Evolutionary conservation across 1,284 basidiomycete genomes (phyloP), one percentile per base, ranked within the genome.

Genomic region (Rugosomyces carneus): DNA sequence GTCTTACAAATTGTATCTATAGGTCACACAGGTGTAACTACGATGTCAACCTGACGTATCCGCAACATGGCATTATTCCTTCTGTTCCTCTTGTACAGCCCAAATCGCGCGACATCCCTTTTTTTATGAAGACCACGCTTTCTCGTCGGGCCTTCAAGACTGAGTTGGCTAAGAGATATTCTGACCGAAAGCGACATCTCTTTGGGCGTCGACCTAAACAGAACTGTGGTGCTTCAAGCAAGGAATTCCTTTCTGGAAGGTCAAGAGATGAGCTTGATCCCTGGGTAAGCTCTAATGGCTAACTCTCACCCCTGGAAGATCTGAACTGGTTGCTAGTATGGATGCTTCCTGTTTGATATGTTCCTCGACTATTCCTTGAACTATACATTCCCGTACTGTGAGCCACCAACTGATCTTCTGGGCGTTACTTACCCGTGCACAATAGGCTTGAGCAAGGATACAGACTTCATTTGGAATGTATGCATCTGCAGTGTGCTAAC

Each of bases 41-140:
- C 56, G 70, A 87, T 57, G 59, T 88, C 26, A 82, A 80, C 57
- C 64, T 88, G 8, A 79, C 81, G 15, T 88, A 88, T 53, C 84
- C 84, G 0, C 80, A 86, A 58, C 66, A 68, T 26, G 72, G 71
- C 31, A 60, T 66, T 42, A 73, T 86, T 45, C 78, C 80, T 0
- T 66, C 74, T 10, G 57, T 78, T 16, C 52, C 57, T 2, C 62
- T 71, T 29, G 53, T 54, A n/a, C 48, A 64, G 24, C 67, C 73
- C 0, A 59, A 58, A 4, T 29, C 56, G 44, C 65, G 68, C 15
- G 49, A 61, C 13, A 54, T 60, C 13, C 64, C 61, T 4, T 66
- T 48, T 48, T 48, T 54, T 29, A 37, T 59, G 42, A 53, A 45
- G 34, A 51, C 47, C 21, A 52, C 46, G 23, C 32, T 51, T 11